Base-by-base conservation (phyloP, 176 grass and related monocot species). In the Thinopyrum elongatum region DNA sequence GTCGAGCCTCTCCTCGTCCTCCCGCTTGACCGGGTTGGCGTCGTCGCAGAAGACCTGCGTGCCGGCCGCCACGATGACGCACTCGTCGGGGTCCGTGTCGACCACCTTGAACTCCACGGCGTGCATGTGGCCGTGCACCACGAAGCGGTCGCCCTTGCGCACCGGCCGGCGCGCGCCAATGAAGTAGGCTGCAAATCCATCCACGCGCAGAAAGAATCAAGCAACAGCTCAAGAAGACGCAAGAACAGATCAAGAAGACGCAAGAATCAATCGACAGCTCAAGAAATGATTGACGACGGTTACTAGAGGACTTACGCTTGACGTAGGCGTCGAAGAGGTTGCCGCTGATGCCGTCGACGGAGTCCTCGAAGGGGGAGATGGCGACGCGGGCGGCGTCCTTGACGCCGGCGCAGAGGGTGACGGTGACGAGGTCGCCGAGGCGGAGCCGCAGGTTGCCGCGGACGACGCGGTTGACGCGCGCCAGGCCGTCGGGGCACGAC, bases 1-100 rank as follows among this genome's bases (percentile, higher is more conserved):
- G 70, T 94, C 92, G 2, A 87, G 85, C 16, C 75, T 79, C 65
- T 91, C 89, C 55, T 94, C 92, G 39, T 94, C 89, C 71, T 94
- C 89, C 8, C 89, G 77, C 63, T 73, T 88, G 3, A 88, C 8
- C 4, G 83, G 80, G 2, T 21, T 2, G 1, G 4, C 61, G 17
- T 36, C 23, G 21, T 73, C 53, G 49, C 55, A 76, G 70, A 11
- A 78, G 6, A 91, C 27, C 53, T 36, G 9, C 4, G 88, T 91
- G 4, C 73, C 86, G 2, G 10, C 22, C 0, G 65, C 76, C 21
- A 94, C 75, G 31, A 89, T 13, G 70, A 85, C 84, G 64, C 74
- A 72, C 7, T 84, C 92, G 30, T 10, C 83, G 15, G 88, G 86
- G 1, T 81, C 86, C 60, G 84, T 81, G 14, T 62, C 77, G 0